Base-by-base conservation (phyloP, 345 rosid species). In the Excoecaria agallocha region DNA sequence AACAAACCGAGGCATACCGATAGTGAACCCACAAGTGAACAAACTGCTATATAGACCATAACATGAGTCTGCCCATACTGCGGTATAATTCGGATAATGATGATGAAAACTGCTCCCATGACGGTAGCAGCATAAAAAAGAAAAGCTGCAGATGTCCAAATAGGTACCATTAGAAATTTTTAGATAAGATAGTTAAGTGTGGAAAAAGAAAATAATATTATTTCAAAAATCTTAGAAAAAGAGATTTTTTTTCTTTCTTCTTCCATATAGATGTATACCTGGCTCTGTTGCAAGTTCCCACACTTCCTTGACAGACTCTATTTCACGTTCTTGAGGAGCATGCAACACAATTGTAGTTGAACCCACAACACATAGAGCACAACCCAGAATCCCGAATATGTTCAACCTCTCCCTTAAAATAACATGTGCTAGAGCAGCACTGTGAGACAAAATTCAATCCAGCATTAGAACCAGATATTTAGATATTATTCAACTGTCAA, bases 281-380 rank as follows among this genome's bases (percentile, higher is more conserved):
- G 81, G 81, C 65, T 78, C 77, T 12, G 81, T 78, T 20, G 77
- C 81, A 60, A 78, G 81, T 16, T 68, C 71, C 74, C 76, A 78
- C 35, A 78, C 81, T 61, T 78, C 81, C 25, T 52, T 73, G 30
- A 78, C 77, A 8, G 81, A 78, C 17, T 73, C 50, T 59, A 78
- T 78, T 38, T 78, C 70, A 43, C 81, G 77, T 45, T 78, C 81
- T 68, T 78, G 81, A 52, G 81, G 81, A 61, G 81, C 81, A 61
- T 78, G 81, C 24, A 78, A 54, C 17, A 78, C 81, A 54, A 78
- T 78, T 38, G 69, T 52, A 1, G 74, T 78, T 30, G 81, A 78
- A 51, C 81, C 81, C 59, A 78, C 76, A 24, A 78, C 81, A 43
- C 81, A 78, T 37, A 78, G 56, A 62, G 37, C 64, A 43, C 81